Evolutionary conservation across 2,329 filamentous ascomycete species (phyloP), one percentile per base, ranked within the genome.

Genomic region (Chaetomiaceae sp.): DNA sequence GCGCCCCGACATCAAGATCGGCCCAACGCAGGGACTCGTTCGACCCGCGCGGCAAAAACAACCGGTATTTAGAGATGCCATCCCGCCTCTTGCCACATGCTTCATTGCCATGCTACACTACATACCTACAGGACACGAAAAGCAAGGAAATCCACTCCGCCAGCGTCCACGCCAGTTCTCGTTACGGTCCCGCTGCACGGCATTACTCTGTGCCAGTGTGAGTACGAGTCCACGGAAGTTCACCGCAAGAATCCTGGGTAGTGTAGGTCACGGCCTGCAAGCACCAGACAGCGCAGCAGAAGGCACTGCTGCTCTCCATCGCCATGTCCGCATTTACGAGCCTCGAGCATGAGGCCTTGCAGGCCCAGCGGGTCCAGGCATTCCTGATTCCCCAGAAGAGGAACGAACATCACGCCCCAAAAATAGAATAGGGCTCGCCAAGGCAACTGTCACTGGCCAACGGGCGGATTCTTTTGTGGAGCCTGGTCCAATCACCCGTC

Each of bases 391-490:
- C 21, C 20, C 40, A 30, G 21, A 42, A 10, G 3, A 19, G 14
- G 20, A 38, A 25, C 25, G 25, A 27, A 27, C 25, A 10, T 14
- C 16, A 21, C 12, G 16, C 3, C 13, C 47, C 47, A 50, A 51
- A 51, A 51, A 51, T 51, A 51, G 49, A 51, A 46, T 35, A 47
- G 37, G 48, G 12, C 21, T 27, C 30, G 37, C 43, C 43, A 46
- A 44, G 41, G 17, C 47, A 37, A 27, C 25, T 27, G 41, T 30
- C 13, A 2, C 16, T 16, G 10, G 25, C 41, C n/a, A 21, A 17
- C 46, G 2, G 16, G 20, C 38, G 37, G 30, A 10, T 48, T 12
- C 10, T 44, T 23, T 23, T 25, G 23, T 44, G 41, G 25, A n/a
- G 23, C n/a, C n/a, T n/a, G n/a, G n/a, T n/a, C n/a, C n/a, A n/a